Base-by-base conservation (phyloP, 768 basidiomycete genomes). In the Kwoniella pini region DNA sequence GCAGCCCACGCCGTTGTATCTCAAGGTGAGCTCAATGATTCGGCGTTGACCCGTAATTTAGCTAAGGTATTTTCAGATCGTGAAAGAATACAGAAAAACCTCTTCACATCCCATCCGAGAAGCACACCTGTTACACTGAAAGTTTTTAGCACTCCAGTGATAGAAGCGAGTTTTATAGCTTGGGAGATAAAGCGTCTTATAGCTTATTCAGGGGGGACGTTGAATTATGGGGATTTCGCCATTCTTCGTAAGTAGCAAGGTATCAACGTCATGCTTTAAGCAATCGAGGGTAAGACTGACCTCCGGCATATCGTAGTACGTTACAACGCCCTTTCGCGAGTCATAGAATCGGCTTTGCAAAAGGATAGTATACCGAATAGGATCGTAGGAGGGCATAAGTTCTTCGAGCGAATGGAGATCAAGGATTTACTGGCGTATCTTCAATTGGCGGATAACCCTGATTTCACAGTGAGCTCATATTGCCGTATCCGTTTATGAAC, bases 371-470 rank as follows among this genome's bases (percentile, higher is more conserved):
- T 95, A 38, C 90, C 90, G 1, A 85, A 83, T 67, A 80, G 85
- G 58, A 83, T 93, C 49, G 82, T 93, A 1, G 87, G 85, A 21
- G 90, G 90, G 0, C 88, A 88, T 70, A 88, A 87, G 71, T 92
- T 92, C 82, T 93, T 93, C 68, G 89, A 92, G 64, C 85, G 90
- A 17, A 74, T 85, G 69, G 91, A 92, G 52, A 84, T 93, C 71
- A 91, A 91, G 79, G 89, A 91, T 76, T 56, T 91, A 11, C 79
- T 92, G 27, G 86, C 88, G 1, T 93, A 93, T 70, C 81, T 94
- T 2, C 91, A 92, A 72, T 80, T 94, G 3, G 81, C 88, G 1
- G 90, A 91, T 65, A 92, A 92, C 48, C 74, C 73, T 5, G 67
- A 69, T 50, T 80, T 77, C 39, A 64, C 68, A 5, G 75, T 75